phyloP scores from a whole-genome alignment of 2,329 filamentous ascomycete genomes.

The Hypoxylon sp. region DNA sequence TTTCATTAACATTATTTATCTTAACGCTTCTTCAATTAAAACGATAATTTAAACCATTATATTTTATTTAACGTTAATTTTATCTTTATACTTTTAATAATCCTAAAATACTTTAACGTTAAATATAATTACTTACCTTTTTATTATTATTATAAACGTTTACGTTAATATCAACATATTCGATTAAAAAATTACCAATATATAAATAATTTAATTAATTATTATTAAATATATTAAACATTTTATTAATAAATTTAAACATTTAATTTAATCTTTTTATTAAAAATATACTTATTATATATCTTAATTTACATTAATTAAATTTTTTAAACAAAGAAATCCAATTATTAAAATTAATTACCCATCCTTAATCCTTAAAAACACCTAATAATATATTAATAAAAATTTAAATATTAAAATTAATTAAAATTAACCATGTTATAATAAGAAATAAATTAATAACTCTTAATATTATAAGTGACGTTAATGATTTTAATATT shows the following conservation, averaged over 20 bases:
- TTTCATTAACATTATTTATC: not conserved
- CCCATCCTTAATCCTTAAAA: too few relatives aligned
- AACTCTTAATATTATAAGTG: not conserved
- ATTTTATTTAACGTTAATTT: too few relatives aligned
- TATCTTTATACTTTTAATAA: not conserved
- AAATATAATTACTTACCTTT: not conserved
- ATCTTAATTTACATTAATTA: too few relatives aligned
- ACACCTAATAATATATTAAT: too few relatives aligned
- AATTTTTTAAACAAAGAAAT: not conserved
- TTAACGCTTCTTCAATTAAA: too few relatives aligned
- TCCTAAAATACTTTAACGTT: not conserved
- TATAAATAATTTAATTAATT: not conserved
- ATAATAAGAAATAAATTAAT: too few relatives aligned
- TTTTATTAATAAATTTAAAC: not conserved
- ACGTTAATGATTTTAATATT: too few relatives aligned
- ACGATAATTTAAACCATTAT: too few relatives aligned
- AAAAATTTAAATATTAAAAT: too few relatives aligned
- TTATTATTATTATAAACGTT: not conserved
- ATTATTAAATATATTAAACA: too few relatives aligned
- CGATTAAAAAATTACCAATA: not conserved
- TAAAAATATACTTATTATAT: not conserved
- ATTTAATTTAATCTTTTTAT: not conserved
- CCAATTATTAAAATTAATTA: not conserved
- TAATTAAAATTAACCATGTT: too few relatives aligned
- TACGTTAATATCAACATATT: not conserved